Percentiles rank a stretch among this genome's conserved stretches.
Evolutionary conservation across 2,329 filamentous ascomycete species (phyloP).

Genomic region (Colletotrichum siamense): DNA sequence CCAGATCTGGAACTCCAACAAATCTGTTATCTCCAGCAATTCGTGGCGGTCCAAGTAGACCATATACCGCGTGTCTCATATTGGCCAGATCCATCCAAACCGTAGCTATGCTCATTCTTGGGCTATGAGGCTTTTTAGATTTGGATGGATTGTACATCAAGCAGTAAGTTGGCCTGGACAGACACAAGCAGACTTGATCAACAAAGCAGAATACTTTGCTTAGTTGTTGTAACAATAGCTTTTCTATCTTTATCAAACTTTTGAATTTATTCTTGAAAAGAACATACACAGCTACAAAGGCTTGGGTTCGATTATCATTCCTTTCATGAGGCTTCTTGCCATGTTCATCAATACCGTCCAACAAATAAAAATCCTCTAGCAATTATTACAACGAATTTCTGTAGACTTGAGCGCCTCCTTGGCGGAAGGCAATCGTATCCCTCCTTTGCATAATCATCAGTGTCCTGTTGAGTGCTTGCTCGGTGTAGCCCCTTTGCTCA

Average conservation of each 20-base stretch:
- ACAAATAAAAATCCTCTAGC: background rate
- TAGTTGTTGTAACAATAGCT: background rate
- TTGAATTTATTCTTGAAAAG: background rate
- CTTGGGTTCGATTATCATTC: conserved; percentile 10
- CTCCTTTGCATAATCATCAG: conserved; percentile 85
- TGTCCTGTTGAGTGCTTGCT: conserved; percentile 83
- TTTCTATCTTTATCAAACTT: background rate
- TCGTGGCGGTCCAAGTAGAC: background rate
- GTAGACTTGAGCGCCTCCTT: conserved; percentile 78
- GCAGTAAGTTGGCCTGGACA: background rate
- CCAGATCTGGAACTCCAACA: background rate
- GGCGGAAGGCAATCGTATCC: conserved; percentile 84
- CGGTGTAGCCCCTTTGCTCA: conserved; percentile 87
- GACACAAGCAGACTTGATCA: background rate
- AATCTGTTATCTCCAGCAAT: background rate
- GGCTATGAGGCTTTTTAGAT: background rate
- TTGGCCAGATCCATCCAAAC: background rate
- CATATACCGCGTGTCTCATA: background rate
- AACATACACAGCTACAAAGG: background rate
- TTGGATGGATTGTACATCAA: background rate
- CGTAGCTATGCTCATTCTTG: background rate
- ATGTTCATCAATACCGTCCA: background rate
- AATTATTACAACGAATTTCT: conserved; percentile 67
- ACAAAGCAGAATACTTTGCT: background rate
- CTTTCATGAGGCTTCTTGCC: conserved; percentile 14